Conservation (phyloP, 192 early-diverging fungal species). For the Jimgerdemannia flammicorona region DNA sequence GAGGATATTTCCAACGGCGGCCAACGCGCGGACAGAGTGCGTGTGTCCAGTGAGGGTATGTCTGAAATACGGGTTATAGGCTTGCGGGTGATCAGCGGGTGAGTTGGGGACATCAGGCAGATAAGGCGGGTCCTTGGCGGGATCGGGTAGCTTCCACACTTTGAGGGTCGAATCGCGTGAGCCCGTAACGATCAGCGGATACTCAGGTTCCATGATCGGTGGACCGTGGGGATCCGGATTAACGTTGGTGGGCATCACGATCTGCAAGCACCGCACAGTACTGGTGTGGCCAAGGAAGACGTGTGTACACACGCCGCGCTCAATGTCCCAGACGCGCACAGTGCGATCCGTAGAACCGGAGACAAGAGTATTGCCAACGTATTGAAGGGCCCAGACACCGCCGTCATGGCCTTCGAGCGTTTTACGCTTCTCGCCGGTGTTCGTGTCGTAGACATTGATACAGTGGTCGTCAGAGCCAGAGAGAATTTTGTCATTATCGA, state of each 20-base stretch:
- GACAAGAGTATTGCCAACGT: constrained; percentile 84
- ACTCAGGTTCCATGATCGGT: constrained; percentile 53
- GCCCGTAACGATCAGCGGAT: constrained; percentile 91
- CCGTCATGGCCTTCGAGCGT: constrained; percentile 85
- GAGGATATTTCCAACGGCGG: constrained; percentile 79
- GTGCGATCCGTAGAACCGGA: constrained; percentile 94
- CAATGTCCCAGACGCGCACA: constrained; percentile 96
- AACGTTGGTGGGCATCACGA: constrained; percentile 71
- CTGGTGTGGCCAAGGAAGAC: constrained; percentile 92
- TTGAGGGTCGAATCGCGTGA: constrained; percentile 90
- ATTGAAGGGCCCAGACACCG: constrained; percentile 97
- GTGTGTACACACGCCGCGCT: constrained; percentile 84
- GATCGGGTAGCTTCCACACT: constrained; percentile 91
- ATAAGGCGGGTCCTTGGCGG: constrained; percentile 42
- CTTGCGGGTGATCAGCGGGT: constrained; percentile 25
- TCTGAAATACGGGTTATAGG: constrained; percentile 74
- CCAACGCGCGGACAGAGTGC: constrained; percentile 90
- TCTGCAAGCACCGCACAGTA: constrained; percentile 91
- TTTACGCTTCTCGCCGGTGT: constrained; percentile 69
- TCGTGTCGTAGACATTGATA: constrained; percentile 91
- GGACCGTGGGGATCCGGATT: constrained; percentile 35
- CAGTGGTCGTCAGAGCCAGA: constrained; percentile 90
- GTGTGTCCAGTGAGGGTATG: constrained; percentile 85
- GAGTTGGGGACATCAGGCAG: constrained; percentile 26
- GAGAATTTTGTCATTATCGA: constrained; percentile 95